Percentiles rank a stretch among this genome's conserved stretches.
Evolutionary conservation across 306 rosid genomes (phyloP).

Genomic region (Fagus crenata): DNA sequence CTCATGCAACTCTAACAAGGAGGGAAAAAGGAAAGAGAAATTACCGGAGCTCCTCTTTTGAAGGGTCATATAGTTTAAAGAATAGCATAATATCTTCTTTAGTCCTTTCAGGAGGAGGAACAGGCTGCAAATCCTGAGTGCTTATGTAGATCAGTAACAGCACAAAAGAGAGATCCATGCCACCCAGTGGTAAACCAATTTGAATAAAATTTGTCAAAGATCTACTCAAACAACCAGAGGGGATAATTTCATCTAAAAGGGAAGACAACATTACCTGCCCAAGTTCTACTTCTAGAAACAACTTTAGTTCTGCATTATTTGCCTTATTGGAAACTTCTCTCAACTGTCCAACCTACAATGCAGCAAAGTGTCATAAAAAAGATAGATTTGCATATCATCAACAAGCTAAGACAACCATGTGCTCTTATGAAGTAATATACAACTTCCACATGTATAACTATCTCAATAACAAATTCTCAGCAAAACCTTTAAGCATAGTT

Average conservation of each 20-base stretch:
- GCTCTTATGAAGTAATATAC: neutral
- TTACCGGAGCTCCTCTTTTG: slow-evolving; percentile 40
- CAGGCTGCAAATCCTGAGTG: slow-evolving; percentile 28
- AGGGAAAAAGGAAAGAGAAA: neutral
- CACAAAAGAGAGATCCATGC: neutral
- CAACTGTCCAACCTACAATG: slow-evolving; percentile 49
- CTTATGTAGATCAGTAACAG: slow-evolving; percentile 7
- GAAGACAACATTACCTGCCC: slow-evolving; percentile 37
- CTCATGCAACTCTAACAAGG: neutral
- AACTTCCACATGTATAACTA: neutral
- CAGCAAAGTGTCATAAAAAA: neutral
- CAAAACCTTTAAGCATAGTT: neutral
- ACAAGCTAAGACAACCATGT: slow-evolving; percentile 4
- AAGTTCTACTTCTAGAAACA: slow-evolving; percentile 46
- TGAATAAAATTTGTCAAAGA: neutral
- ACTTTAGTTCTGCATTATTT: slow-evolving; percentile 39
- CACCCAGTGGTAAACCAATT: neutral
- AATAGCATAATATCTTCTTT: slow-evolving; percentile 1
- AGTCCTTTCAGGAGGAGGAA: slow-evolving; percentile 8
- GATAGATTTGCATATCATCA: neutral
- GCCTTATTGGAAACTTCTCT: slow-evolving; percentile 42
- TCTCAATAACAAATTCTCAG: neutral
- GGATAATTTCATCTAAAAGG: neutral
- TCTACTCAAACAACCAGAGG: neutral
- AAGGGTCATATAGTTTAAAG: slow-evolving; percentile 5